Percentiles rank a stretch among this genome's conserved stretches.
Evolutionary conservation across 2,329 filamentous ascomycete species (phyloP).

Genomic region (Clarireedia hainanense): DNA sequence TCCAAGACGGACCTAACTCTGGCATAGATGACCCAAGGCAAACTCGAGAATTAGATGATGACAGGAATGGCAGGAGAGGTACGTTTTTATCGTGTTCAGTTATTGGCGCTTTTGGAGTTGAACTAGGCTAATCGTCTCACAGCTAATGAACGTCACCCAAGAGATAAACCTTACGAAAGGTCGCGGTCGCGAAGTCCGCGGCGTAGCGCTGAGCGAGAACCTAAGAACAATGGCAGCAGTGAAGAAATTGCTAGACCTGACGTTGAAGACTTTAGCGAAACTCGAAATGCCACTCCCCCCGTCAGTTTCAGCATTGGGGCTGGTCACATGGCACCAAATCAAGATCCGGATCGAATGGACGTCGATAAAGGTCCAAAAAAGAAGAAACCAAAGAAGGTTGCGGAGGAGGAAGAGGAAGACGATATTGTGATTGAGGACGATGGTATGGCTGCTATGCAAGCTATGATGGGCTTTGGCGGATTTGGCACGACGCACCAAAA

Average conservation of each 20-base stretch:
- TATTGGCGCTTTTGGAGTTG: slow-evolving; percentile 4
- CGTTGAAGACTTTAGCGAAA: slow-evolving; percentile 16
- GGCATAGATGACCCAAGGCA: not conserved
- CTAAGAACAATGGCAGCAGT: slow-evolving; percentile 10
- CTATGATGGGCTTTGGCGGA: slow-evolving; percentile 81
- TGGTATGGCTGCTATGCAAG: slow-evolving; percentile 65
- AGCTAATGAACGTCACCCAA: slow-evolving; percentile 18
- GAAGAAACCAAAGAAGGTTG: slow-evolving; percentile 17
- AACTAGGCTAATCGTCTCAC: slow-evolving; percentile 11
- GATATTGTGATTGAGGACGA: slow-evolving; percentile 54
- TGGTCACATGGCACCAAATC: slow-evolving; percentile 10
- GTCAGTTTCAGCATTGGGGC: slow-evolving; percentile 26
- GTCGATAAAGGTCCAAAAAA: slow-evolving; percentile 23
- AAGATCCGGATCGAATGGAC: slow-evolving; percentile 28
- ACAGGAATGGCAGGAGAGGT: slow-evolving; percentile 9
- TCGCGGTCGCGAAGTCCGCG: slow-evolving; percentile 14
- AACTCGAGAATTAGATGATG: not conserved
- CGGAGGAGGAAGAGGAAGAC: slow-evolving; percentile 36
- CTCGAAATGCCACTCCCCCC: slow-evolving; percentile 21
- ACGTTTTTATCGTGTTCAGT: not conserved
- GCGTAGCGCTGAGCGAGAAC: slow-evolving; percentile 11
- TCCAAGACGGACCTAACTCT: slow-evolving; percentile 10
- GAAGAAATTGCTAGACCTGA: slow-evolving; percentile 8
- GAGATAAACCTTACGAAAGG: slow-evolving; percentile 16
- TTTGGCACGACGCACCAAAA: slow-evolving; percentile 85